Conservation (phyloP, 1,139 yeast genomes). For the Pichia sp. region DNA sequence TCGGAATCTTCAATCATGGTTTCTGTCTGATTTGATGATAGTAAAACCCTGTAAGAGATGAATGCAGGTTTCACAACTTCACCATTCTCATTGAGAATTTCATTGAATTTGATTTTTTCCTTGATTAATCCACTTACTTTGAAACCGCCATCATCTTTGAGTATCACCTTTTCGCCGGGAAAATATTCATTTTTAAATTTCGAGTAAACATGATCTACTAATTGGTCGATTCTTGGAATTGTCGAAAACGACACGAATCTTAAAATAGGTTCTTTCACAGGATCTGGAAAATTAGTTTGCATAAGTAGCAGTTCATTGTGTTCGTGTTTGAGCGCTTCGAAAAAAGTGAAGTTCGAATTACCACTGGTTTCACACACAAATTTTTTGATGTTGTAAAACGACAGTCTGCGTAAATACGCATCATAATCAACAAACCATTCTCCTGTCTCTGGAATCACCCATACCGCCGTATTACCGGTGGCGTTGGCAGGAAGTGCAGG, state of each 20-base stretch:
- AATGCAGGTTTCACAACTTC: conserved; percentile 46
- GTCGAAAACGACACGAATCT: conserved; percentile 77
- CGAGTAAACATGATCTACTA: conserved; percentile 77
- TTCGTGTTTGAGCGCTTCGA: conserved; percentile 82
- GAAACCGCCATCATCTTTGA: conserved; percentile 31
- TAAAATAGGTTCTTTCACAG: conserved; percentile 83
- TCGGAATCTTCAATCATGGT: conserved; percentile 59
- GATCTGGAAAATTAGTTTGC: conserved; percentile 81
- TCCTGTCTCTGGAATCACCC: conserved; percentile 73
- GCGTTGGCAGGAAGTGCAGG: conserved; percentile 47
- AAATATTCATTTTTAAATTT: conserved; percentile 76
- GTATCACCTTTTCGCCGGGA: conserved; percentile 80
- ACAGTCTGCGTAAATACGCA: conserved; percentile 60
- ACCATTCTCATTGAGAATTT: conserved; percentile 35
- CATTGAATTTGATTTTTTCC: conserved; percentile 49
- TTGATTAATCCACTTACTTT: conserved; percentile 42
- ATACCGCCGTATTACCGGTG: conserved; percentile 45
- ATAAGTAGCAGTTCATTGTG: conserved; percentile 58
- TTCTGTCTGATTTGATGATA: conserved; percentile 11
- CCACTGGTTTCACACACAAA: conserved; percentile 97
- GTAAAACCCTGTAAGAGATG: conserved; percentile 58
- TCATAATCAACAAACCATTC: conserved; percentile 82
- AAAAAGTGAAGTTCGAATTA: conserved; percentile 80
- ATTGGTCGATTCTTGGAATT: conserved; percentile 73
- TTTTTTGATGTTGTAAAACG: conserved; percentile 63